Evolutionary conservation across 805 yeast genomes (phyloP), one percentile per base, ranked within the genome.

Genomic region (Priceomyces carsonii): DNA sequence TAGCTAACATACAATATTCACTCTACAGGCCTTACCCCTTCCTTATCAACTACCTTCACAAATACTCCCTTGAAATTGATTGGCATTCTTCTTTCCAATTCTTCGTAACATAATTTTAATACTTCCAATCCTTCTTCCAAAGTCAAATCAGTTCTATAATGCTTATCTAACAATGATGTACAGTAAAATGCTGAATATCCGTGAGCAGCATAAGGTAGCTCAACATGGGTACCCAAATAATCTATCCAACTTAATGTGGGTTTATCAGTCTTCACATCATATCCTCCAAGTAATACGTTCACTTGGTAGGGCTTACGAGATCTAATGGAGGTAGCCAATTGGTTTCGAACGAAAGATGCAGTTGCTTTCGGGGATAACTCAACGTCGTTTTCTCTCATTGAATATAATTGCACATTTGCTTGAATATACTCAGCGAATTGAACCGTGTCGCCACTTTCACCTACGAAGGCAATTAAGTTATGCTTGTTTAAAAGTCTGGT

Each of bases 111-210:
- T 55, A 72, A 55, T 44, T 78, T 71, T 56, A 90, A 73, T 48
- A 93, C 71, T 30, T 80, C 72, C 40, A 91, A 56, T 2, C 97
- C 99, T 41, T 88, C 91, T 24, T 80, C 87, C 26, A 77, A 61
- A 5, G 76, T 67, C 80, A 90, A 77, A 49, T 81, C 90, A 27
- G 80, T 72, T 57, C 82, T 76, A 65, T 90, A 89, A 63, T 89
- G 96, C 49, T 83, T 89, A 67, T 93, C 99, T 47, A 93, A 72
- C 45, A 91, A 68, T 2, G 98, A 85, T 61, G 88, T 75, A 20
- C 95, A 81, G 61, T 93, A 93, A 63, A 91, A 93, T 1, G 95
- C 95, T n/a, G 98, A 95, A 56, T 93, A 93, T 8, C 99, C 99
- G 59, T 93, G 99, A 2, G 98, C 98, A 12, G 95, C 96, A 57